Evolutionary conservation across 192 early-diverging fungal genomes (phyloP), one percentile per base, ranked within the genome.

Genomic region (Rhizoclosmatium sp.): DNA sequence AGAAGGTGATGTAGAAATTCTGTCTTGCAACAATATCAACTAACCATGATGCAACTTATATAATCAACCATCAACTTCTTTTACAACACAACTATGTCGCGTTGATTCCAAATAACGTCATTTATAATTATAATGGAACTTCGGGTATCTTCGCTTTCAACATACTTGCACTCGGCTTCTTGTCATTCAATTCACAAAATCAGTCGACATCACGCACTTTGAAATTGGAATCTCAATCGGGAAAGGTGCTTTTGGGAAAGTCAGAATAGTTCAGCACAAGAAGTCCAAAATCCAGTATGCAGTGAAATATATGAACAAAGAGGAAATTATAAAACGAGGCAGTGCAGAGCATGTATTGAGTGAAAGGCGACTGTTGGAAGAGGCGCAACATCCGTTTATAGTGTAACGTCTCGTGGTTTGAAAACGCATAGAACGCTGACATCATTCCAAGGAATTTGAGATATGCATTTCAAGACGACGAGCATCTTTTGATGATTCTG

Each of bases 301-400:
- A 9, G 87, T 99, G 58, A 99, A 99, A 84, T 98, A 98, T 82
- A 99, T 99, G 89, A 97, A 93, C 89, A 99, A 99, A 86, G 89
- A 94, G 46, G 96, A 98, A 80, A 95, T 97, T 49, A 91, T 98
- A 56, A 91, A 94, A 58, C 90, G 88, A 85, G 84, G 90, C 59
- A 91, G 94, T 0, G 89, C 95, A 1, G 87, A 94, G 47, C 95
- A 98, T 79, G 92, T 97, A 49, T 87, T 98, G 39, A 91, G 93
- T 45, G 97, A 99, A 85, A 90, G 96, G 51, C 88, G 92, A 12
- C 77, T 99, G 14, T 80, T 98, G 72, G 95, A 98, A 77, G 91
- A 93, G 60, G 92, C 97, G 39, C 90, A 94, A 54, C 91, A 92
- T 79, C 87, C 94, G 3, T 91, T 97, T 76, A 87, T 98, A 60